phyloP scores from a whole-genome alignment of 306 rosid genomes.

The Prunus armeniaca region DNA sequence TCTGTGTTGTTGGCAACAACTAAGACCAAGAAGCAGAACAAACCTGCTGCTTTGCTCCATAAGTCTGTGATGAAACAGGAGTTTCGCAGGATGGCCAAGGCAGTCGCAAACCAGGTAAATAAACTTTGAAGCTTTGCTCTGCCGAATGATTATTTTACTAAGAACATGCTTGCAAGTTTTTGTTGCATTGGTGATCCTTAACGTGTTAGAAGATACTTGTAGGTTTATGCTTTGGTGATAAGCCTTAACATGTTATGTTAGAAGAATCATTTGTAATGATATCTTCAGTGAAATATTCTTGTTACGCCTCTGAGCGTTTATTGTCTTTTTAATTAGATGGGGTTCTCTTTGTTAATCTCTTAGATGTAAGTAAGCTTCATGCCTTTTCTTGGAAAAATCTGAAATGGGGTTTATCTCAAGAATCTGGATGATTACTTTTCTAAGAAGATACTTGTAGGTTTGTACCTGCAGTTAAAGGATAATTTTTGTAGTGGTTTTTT shows the following conservation, averaged over 20 bases:
- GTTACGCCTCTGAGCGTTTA: constrained; percentile 59
- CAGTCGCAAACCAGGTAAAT: constrained; percentile 73
- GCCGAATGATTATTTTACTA: not conserved
- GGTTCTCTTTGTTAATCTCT: not conserved
- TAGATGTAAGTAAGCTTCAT: not conserved
- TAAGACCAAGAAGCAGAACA: constrained; percentile 88
- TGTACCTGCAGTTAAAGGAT: constrained; percentile 20
- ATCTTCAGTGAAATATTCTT: constrained; percentile 47
- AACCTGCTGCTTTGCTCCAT: constrained; percentile 75
- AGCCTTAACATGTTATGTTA: constrained; percentile 36
- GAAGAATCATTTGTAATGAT: constrained; percentile 24
- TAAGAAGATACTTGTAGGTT: not conserved
- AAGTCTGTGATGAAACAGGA: constrained; percentile 92
- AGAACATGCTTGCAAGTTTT: not conserved
- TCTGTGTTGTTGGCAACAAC: constrained; percentile 76
- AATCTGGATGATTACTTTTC: not conserved
- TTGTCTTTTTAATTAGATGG: not conserved
- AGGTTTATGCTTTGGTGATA: constrained; percentile 32
- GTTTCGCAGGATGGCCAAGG: constrained; percentile 77
- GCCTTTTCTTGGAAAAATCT: not conserved
- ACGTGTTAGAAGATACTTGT: constrained; percentile 21
- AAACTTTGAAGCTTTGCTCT: not conserved
- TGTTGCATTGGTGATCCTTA: constrained; percentile 47
- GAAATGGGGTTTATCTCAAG: not conserved
- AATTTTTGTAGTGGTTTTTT: constrained; percentile 24